phyloP scores from a whole-genome alignment of 176 grass and related monocot species.

The Tillandsia fasciculata region DNA sequence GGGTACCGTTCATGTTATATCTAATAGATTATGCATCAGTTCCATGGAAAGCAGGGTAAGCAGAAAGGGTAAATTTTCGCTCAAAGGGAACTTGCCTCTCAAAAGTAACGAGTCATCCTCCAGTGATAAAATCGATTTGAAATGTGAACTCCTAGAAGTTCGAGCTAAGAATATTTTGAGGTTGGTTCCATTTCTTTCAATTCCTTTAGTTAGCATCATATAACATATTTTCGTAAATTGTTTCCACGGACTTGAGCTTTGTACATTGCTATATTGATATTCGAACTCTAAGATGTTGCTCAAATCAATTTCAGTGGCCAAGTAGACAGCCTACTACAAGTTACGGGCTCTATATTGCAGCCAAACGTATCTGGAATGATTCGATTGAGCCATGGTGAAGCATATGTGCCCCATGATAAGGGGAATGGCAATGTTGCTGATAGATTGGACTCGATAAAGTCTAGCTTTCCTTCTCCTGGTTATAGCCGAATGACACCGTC shows the following conservation, averaged over 20 bases:
- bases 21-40: conserved; percentile 80
- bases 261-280: too few species aligned
- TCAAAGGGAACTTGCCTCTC: conserved; percentile 89
- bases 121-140: conserved; percentile 81
- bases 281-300: too few species aligned
- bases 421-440: conserved; percentile 61
- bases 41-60: conserved; percentile 88
- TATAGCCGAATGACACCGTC: conserved; percentile 53
- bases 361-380: conserved; percentile 92
- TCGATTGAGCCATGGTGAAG: conserved; percentile 80
- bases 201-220: background rate
- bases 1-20: conserved; percentile 60
- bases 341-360: conserved; percentile 85
- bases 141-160: conserved; percentile 97
- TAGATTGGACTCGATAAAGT: conserved; percentile 47
- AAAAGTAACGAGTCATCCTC: conserved; percentile 70
- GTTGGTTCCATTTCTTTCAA: conserved; percentile 4
- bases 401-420: conserved; percentile 97
- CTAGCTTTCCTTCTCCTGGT: conserved; percentile 41
- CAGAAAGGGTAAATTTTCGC: conserved; percentile 81
- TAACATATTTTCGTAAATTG: background rate
- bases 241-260: too few species aligned
- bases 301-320: conserved; percentile 53
- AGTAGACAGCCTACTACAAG: conserved; percentile 82
- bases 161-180: conserved; percentile 95